These are phyloP conservation scores for Arabidopsis arenosa DNA, from an alignment of 345 rosid species.

Conservation along the genomic window DNA sequence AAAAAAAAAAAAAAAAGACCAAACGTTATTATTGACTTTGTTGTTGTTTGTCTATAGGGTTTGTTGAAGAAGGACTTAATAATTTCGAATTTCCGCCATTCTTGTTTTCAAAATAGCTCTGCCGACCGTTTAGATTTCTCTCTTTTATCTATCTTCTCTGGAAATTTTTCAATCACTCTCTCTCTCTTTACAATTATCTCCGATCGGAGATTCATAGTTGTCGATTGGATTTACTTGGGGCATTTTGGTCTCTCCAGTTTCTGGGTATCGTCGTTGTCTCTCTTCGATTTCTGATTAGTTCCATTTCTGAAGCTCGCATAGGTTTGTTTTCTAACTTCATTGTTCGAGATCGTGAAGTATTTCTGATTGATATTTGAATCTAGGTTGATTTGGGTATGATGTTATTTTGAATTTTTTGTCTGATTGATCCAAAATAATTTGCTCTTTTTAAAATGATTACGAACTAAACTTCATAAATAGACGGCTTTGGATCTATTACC, in stretches of 20 bases:
- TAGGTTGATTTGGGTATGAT: slow-evolving; percentile 9
- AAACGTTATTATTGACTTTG: slow-evolving; percentile 43
- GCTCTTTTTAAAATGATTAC: not conserved
- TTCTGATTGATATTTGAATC: slow-evolving; percentile 36
- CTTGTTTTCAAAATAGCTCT: slow-evolving; percentile 56
- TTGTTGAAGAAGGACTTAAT: slow-evolving; percentile 29
- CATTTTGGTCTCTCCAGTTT: slow-evolving; percentile 52
- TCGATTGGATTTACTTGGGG: slow-evolving; percentile 28
- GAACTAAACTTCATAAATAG: not conserved
- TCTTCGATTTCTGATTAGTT: slow-evolving; percentile 22
- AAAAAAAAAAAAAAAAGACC: not conserved
- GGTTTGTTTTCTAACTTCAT: slow-evolving; percentile 44
- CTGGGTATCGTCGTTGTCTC: slow-evolving; percentile 2
- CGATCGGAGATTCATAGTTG: slow-evolving; percentile 42
- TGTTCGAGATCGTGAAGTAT: slow-evolving; percentile 20
- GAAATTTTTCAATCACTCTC: not conserved
- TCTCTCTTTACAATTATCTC: slow-evolving; percentile 16
- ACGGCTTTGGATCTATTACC: not conserved
- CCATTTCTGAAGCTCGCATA: slow-evolving; percentile 43
- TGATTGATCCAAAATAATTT: not conserved
- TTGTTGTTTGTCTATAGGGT: slow-evolving; percentile 46
- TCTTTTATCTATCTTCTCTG: slow-evolving; percentile 32
- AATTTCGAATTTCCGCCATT: slow-evolving; percentile 57
- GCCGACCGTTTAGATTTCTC: slow-evolving; percentile 55
- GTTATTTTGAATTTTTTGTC: slow-evolving; percentile 6